Conservation (phyloP, 2,329 filamentous ascomycete genomes). For the Gaeumannomyces tritici region DNA sequence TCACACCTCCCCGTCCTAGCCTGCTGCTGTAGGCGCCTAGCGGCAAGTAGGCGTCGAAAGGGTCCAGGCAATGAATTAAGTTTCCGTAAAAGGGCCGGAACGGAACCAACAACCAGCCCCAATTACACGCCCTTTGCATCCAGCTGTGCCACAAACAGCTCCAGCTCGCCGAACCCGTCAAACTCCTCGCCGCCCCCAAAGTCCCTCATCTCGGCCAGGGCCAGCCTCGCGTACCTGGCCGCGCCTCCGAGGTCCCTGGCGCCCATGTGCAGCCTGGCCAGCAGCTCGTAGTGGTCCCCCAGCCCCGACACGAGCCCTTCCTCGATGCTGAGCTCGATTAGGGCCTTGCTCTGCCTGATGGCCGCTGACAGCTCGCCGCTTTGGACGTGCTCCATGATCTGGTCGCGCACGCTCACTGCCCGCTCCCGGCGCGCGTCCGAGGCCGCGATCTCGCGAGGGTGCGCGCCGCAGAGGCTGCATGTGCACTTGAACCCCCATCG, state of each 20-base stretch:
- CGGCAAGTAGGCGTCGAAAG: too few species aligned
- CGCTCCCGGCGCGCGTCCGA: conserved; percentile 15
- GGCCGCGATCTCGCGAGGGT: conserved; percentile 3
- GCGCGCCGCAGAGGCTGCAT: conserved; percentile 14
- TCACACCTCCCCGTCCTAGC: too few species aligned
- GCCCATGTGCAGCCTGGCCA: conserved; percentile 14
- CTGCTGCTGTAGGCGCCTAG: too few species aligned
- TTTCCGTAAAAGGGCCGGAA: too few species aligned
- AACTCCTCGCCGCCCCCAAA: conserved; percentile 5
- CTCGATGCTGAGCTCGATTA: conserved; percentile 10
- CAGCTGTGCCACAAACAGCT: background rate
- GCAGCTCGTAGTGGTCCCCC: conserved; percentile 17
- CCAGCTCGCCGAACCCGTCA: conserved; percentile 3
- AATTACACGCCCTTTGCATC: background rate
- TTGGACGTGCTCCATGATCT: background rate
- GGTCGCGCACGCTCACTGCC: background rate
- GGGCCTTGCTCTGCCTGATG: conserved; percentile 14
- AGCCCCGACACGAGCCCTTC: conserved; percentile 16
- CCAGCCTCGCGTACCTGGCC: conserved; percentile 10
- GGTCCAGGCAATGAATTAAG: too few species aligned
- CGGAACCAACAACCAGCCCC: too few species aligned
- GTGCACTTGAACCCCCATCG: conserved; percentile 19
- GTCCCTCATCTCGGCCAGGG: conserved; percentile 11
- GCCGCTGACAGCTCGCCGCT: background rate
- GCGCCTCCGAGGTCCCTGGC: conserved; percentile 11